Conservation (phyloP, 1,284 basidiomycete genomes). For the Tetrapyrgos nigripes region DNA sequence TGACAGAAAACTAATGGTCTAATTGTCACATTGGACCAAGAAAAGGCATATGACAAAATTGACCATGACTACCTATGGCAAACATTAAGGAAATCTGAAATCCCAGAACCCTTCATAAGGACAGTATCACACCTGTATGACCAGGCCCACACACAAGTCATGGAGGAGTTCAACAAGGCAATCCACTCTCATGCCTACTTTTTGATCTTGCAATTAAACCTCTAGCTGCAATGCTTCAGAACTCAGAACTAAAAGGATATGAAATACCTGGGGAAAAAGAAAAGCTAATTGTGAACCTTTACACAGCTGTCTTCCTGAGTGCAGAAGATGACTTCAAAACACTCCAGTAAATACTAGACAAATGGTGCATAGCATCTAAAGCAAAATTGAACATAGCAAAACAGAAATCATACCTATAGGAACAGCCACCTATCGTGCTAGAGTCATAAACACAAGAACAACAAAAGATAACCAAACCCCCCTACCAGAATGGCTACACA, state of each 20-base stretch:
- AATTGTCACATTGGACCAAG: no score
- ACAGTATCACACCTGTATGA: constrained; percentile 23
- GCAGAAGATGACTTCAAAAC: no score
- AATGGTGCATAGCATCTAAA: no score
- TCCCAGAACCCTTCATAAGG: constrained; percentile 21
- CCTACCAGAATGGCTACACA: not conserved
- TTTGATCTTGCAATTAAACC: no score
- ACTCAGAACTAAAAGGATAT: no score
- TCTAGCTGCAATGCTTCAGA: no score
- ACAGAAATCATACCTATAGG: constrained; percentile 27
- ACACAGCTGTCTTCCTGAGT: constrained; percentile 14
- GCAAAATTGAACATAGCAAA: constrained; percentile 26
- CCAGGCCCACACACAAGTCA: constrained; percentile 17
- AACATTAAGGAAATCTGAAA: constrained; percentile 25
- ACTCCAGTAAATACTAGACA: no score
- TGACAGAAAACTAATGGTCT: no score
- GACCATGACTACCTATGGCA: constrained; percentile 26
- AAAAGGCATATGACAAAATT: constrained; percentile 24
- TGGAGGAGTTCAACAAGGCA: constrained; percentile 30
- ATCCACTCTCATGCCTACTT: constrained; percentile 35
- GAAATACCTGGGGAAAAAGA: not conserved
- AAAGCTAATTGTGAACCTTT: constrained; percentile 15
- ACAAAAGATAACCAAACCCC: constrained; percentile 17
- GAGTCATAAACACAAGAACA: constrained; percentile 13
- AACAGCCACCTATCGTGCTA: constrained; percentile 3